These are phyloP conservation scores for Metschnikowia picachoensis DNA, from an alignment of 805 yeast species.

Conservation along the genomic window DNA sequence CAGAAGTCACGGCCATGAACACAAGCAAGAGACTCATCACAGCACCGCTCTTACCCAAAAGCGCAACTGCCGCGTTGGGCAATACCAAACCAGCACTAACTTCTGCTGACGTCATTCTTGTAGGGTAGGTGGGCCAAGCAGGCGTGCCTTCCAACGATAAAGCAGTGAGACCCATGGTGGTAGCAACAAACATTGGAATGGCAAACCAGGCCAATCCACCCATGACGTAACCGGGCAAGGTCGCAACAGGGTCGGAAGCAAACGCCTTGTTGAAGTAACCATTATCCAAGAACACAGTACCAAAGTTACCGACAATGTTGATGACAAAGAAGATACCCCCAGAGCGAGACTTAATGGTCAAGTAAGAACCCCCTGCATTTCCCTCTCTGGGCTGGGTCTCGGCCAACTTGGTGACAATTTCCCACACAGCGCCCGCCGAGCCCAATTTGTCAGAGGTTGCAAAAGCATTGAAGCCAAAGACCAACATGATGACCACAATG, in stretches of 20 bases:
- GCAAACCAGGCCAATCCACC: conserved; percentile 94
- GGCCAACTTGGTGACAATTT: conserved; percentile 59
- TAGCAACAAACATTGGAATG: conserved; percentile 76
- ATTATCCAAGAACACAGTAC: conserved; percentile 81
- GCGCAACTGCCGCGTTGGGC: conserved; percentile 76
- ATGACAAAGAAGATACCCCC: conserved; percentile 91
- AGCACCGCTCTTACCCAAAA: conserved; percentile 86
- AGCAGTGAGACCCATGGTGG: conserved; percentile 85
- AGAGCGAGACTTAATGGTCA: conserved; percentile 79
- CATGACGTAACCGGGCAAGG: conserved; percentile 79
- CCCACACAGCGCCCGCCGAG: conserved; percentile 79
- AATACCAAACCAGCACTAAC: conserved; percentile 75
- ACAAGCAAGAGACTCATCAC: conserved; percentile 74
- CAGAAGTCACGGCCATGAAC: conserved; percentile 91
- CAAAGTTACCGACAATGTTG: conserved; percentile 82
- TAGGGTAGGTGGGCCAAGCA: conserved; percentile 77
- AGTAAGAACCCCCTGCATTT: conserved; percentile 79
- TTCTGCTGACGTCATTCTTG: conserved; percentile 58
- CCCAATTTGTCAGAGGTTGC: conserved; percentile 69
- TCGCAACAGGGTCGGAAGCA: conserved; percentile 78
- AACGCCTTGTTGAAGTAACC: conserved; percentile 90
- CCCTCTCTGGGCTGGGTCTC: conserved; percentile 63
- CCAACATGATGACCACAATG: conserved; percentile 67
- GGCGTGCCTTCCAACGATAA: conserved; percentile 66
- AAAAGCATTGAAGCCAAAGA: conserved; percentile 74